phyloP scores from a whole-genome alignment of 208 protist genomes.

The Crithidia bombi region DNA sequence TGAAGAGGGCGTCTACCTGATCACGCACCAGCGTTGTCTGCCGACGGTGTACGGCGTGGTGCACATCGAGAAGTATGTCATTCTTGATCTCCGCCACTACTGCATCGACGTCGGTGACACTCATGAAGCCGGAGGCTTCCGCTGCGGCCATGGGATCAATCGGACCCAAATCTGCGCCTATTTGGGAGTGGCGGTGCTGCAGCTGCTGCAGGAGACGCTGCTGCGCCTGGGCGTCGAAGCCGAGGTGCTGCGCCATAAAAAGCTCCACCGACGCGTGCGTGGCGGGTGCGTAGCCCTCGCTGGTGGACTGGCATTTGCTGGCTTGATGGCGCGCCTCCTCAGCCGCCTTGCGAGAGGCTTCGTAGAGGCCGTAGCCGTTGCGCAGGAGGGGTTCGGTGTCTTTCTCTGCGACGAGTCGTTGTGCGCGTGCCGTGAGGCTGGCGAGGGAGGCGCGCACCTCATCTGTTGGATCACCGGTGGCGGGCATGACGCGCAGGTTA shows the following conservation, averaged over 20 bases:
- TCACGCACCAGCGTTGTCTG: conserved; percentile 59
- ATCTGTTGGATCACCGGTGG: conserved; percentile 46
- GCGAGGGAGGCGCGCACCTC: conserved; percentile 75
- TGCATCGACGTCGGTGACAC: conserved; percentile 51
- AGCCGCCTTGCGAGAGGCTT: conserved; percentile 57
- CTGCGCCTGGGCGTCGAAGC: conserved; percentile 82
- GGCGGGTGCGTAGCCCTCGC: conserved; percentile 40
- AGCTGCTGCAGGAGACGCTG: conserved; percentile 81
- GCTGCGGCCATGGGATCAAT: conserved; percentile 27
- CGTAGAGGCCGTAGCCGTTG: conserved; percentile 69
- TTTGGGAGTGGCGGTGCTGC: conserved; percentile 52
- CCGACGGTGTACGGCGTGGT: conserved; percentile 65
- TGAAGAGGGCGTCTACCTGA: conserved; percentile 60
- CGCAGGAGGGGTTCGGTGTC: conserved; percentile 56
- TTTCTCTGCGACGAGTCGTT: conserved; percentile 54
- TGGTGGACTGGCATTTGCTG: conserved; percentile 31
- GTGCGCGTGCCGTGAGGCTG: conserved; percentile 69
- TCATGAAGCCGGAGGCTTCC: conserved; percentile 28
- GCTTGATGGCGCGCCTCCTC: conserved; percentile 42
- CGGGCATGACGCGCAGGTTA: conserved; percentile 33
- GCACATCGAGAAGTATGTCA: conserved; percentile 59
- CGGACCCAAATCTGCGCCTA: conserved; percentile 42
- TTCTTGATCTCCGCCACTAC: conserved; percentile 63
- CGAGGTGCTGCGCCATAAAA: conserved; percentile 82
- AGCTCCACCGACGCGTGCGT: conserved; percentile 80